Conservation (phyloP, 2,329 filamentous ascomycete genomes). For the Exophiala lecanii-corni region DNA sequence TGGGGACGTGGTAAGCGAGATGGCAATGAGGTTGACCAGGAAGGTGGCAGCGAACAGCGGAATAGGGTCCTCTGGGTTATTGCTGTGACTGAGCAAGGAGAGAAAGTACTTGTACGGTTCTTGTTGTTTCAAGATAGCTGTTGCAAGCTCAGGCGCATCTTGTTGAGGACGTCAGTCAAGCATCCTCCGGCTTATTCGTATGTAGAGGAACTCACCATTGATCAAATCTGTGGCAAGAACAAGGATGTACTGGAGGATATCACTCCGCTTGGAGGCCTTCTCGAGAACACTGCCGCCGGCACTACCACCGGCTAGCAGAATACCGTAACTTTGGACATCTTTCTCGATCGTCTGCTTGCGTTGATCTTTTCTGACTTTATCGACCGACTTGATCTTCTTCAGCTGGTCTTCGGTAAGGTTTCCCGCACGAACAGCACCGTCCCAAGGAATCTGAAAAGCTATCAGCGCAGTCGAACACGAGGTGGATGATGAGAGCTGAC, state of each 20-base stretch:
- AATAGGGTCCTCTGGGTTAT: constrained; percentile 79
- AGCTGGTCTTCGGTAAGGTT: constrained; percentile 92
- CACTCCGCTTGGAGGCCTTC: constrained; percentile 74
- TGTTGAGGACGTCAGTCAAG: constrained; percentile 20
- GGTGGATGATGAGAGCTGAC: constrained; percentile 12
- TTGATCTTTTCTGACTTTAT: constrained; percentile 92
- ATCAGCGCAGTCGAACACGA: constrained; percentile 5
- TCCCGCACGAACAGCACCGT: constrained; percentile 87
- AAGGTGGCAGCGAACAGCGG: constrained; percentile 86
- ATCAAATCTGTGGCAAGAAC: constrained; percentile 84
- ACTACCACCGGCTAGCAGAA: constrained; percentile 68
- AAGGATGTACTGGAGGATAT: constrained; percentile 92
- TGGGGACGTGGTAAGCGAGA: constrained; percentile 57
- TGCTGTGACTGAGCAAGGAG: constrained; percentile 76
- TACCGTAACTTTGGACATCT: constrained; percentile 74
- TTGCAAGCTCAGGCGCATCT: constrained; percentile 77
- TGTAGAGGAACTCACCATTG: constrained; percentile 55
- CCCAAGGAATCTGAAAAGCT: constrained; percentile 71
- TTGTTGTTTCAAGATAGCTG: constrained; percentile 68
- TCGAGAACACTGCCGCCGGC: constrained; percentile 73
- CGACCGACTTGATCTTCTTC: constrained; percentile 91
- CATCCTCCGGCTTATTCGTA: not conserved
- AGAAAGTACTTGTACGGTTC: constrained; percentile 72
- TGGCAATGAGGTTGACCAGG: constrained; percentile 71
- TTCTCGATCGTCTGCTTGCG: constrained; percentile 75